These are phyloP conservation scores for Paramyrothecium sp. DNA, from an alignment of 2,329 filamentous ascomycete genomes.

Conservation along the genomic window DNA sequence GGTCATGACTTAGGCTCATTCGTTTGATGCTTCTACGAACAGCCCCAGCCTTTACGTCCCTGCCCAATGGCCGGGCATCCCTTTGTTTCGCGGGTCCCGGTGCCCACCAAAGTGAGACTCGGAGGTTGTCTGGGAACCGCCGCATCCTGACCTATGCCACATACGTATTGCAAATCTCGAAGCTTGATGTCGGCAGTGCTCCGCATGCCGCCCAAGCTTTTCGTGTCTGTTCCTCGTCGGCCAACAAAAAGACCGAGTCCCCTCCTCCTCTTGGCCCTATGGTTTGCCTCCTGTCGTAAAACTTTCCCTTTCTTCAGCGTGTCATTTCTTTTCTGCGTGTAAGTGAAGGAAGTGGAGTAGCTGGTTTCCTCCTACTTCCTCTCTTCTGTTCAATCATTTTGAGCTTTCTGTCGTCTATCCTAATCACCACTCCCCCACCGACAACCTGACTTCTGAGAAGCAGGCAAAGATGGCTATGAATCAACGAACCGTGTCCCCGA, in stretches of 20 bases:
- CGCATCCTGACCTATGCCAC: background rate
- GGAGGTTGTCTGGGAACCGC: constrained; percentile 2
- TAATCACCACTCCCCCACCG: background rate
- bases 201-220: background rate
- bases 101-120: constrained; percentile 1
- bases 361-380: background rate
- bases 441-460: background rate
- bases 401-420: background rate
- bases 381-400: background rate
- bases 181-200: background rate
- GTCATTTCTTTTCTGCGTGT: background rate
- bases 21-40: background rate
- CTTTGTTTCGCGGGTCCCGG: background rate
- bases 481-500: background rate
- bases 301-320: background rate
- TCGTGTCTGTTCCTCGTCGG: background rate
- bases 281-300: background rate
- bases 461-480: background rate
- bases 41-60: background rate
- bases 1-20: background rate
- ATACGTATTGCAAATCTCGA: background rate
- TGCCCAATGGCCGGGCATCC: background rate
- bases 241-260: background rate
- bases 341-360: background rate
- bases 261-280: background rate